Conservation (phyloP, 805 yeast genomes). For the Wickerhamiella cacticola region DNA sequence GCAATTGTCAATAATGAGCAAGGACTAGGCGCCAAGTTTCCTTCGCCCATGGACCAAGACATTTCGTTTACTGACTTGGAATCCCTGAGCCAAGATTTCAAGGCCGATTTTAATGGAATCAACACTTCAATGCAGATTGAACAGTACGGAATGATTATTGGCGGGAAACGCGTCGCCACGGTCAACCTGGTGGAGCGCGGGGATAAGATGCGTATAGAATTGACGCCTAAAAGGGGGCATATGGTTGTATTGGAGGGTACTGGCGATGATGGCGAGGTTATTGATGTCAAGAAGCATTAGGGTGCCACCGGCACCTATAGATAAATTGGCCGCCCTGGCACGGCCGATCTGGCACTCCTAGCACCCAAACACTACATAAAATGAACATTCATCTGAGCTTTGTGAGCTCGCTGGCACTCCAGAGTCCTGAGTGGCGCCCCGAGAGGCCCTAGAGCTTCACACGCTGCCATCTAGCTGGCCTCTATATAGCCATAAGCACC, state of each 20-base stretch:
- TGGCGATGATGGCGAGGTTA: neutral
- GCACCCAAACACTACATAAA: no score
- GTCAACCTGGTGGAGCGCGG: conserved; percentile 4
- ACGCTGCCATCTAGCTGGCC: no score
- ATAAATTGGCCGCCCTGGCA: no score
- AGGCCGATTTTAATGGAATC: neutral
- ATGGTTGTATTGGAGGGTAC: conserved; percentile 2
- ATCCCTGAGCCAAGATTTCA: conserved; percentile 11
- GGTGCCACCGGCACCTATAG: no score
- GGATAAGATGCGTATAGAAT: conserved; percentile 3
- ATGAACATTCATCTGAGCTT: no score
- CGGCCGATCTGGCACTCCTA: no score
- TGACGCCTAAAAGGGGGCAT: neutral
- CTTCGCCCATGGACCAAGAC: neutral
- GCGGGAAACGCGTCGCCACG: conserved; percentile 8
- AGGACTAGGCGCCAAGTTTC: neutral
- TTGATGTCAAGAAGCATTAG: neutral
- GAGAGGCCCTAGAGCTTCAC: no score
- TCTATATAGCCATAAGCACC: no score
- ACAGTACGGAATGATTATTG: conserved; percentile 5
- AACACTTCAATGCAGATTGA: neutral
- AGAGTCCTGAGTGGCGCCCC: no score
- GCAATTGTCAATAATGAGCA: conserved; percentile 12
- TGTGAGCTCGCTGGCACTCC: no score
- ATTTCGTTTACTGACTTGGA: conserved; percentile 7